These are phyloP conservation scores for Lyophyllum decastes DNA, from an alignment of 768 basidiomycete genomes.

Conservation along the genomic window DNA sequence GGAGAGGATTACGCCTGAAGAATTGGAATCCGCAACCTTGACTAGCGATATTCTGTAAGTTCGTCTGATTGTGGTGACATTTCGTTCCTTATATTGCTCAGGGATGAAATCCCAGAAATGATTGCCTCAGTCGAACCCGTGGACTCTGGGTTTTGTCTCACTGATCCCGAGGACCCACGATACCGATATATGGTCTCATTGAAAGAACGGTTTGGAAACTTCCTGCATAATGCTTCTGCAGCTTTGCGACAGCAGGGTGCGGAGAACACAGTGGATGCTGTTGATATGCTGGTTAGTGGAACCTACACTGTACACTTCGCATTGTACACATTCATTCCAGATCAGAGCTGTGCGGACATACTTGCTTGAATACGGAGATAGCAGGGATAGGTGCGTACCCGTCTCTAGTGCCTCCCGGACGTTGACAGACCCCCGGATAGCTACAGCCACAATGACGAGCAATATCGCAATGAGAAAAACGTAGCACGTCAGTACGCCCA, in stretches of 20 bases:
- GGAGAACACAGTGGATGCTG: slow-evolving; percentile 81
- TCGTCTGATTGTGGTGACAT: background rate
- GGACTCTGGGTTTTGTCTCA: slow-evolving; percentile 66
- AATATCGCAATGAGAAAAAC: slow-evolving; percentile 60
- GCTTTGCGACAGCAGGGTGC: slow-evolving; percentile 72
- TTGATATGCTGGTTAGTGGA: slow-evolving; percentile 63
- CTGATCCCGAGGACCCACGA: slow-evolving; percentile 63
- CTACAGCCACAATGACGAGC: slow-evolving; percentile 57
- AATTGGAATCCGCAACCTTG: slow-evolving; percentile 38
- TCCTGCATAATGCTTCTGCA: slow-evolving; percentile 71
- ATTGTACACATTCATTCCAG: slow-evolving; percentile 31
- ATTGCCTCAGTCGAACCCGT: slow-evolving; percentile 64
- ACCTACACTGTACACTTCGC: background rate
- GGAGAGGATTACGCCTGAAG: slow-evolving; percentile 52
- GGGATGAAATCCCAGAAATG: slow-evolving; percentile 78
- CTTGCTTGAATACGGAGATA: slow-evolving; percentile 76
- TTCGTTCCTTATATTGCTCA: slow-evolving; percentile 25
- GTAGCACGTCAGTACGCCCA: slow-evolving; percentile 67
- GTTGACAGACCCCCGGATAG: slow-evolving; percentile 30
- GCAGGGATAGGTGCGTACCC: slow-evolving; percentile 46
- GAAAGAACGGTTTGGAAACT: slow-evolving; percentile 62
- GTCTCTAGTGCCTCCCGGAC: background rate
- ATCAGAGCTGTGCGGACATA: slow-evolving; percentile 70
- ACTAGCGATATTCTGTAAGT: slow-evolving; percentile 74
- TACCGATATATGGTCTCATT: slow-evolving; percentile 61